Evolutionary conservation across 805 yeast genomes (phyloP), one percentile per base, ranked within the genome.

Genomic region (Grigorovia transvaalensis): DNA sequence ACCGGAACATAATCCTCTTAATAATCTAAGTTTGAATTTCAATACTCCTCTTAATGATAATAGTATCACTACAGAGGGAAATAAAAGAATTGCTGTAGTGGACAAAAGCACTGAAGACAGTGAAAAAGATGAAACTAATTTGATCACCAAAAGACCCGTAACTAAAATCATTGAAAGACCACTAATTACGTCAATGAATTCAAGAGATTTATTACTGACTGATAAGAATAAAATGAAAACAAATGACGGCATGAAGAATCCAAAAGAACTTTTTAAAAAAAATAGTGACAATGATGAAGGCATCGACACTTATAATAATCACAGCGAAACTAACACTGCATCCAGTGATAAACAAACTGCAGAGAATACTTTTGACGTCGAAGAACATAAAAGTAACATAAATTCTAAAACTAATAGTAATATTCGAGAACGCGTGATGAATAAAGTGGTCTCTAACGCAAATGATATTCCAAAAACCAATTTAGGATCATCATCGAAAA

Each of bases 131-230:
- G 42, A 18, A 18, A 44, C 27, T 12, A 50, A 38, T 23, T 41
- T 47, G 13, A 29, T 23, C 20, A 51, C 51, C 35, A 27, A 48
- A 11, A 54, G 46, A 13, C 48, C 45, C 17, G 30, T 49, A 38
- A 51, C 47, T 23, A 43, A 62, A 50, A 59, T 53, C 19, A 57
- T 57, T 5, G 64, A 62, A 43, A 56, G 65, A 45, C 64, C 66
- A 1, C 44, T 56, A 3, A 56, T 63, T 43, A 54, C 58, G 7
- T 23, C 57, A 15, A 57, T 58, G 54, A 59, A 54, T 46, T 62
- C 67, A n/a, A 53, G 65, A 49, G 67, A 63, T 30, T 51, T 61
- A 30, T 49, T 61, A 17, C 44, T 60, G 48, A 51, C 46, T 35
- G 47, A 43, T 33, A 50, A 50, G 3, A 47, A 47, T 29, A 13